These are phyloP conservation scores for Erodium moschatum DNA, from an alignment of 441 rosid species.

Conservation along the genomic window DNA sequence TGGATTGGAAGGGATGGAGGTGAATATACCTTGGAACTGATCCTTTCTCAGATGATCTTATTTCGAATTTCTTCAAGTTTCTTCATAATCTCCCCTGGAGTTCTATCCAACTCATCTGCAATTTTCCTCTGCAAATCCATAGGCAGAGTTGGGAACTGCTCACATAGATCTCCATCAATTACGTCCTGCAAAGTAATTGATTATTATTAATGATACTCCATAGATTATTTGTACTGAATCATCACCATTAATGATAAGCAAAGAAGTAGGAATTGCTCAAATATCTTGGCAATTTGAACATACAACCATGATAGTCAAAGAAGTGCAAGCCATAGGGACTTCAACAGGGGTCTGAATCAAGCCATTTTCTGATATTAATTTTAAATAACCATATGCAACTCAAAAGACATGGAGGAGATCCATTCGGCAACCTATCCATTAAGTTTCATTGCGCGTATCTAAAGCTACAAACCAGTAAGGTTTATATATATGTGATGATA, in stretches of 20 bases:
- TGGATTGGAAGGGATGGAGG: conserved; percentile 5
- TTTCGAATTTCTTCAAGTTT: conserved; percentile 88
- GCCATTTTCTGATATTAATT: background rate
- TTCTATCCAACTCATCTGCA: conserved; percentile 89
- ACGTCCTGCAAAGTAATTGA: conserved; percentile 61
- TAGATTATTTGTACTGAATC: background rate
- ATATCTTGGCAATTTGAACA: background rate
- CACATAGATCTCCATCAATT: conserved; percentile 92
- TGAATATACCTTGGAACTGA: conserved; percentile 23
- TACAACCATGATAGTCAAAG: background rate
- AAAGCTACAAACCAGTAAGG: background rate
- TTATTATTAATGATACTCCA: conserved; percentile 16
- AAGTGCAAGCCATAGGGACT: background rate
- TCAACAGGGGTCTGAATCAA: background rate
- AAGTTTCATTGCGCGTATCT: background rate
- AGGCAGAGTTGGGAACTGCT: conserved; percentile 87
- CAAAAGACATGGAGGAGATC: background rate
- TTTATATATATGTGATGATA: too few relatives aligned
- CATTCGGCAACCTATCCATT: background rate
- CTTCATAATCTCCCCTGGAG: conserved; percentile 92
- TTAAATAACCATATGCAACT: background rate
- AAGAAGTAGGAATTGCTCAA: background rate
- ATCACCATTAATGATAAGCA: background rate
- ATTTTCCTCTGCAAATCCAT: conserved; percentile 80
- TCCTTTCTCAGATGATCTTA: conserved; percentile 46